A percentile compares a stretch with the other conserved stretches of the same genome.
Evolutionary conservation across 164 flowering plant genomes (phyloP).

Genomic region (Magnolia officinalis): DNA sequence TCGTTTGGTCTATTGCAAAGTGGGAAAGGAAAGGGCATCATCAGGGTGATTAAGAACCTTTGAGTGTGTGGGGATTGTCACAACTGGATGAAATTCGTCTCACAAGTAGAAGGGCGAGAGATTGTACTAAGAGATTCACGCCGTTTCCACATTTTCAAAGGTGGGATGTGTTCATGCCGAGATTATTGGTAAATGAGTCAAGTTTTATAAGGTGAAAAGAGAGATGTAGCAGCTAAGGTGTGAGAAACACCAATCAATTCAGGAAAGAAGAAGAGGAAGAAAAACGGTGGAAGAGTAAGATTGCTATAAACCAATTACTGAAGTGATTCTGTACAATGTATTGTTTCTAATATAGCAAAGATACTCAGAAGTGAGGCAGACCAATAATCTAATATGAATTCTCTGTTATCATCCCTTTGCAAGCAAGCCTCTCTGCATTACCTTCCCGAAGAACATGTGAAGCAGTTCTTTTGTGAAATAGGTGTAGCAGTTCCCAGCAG

Average conservation of each 20-base stretch:
- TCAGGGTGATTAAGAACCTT: conserved; percentile 34
- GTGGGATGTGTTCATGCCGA: conserved; percentile 32
- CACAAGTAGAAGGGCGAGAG: conserved; percentile 14
- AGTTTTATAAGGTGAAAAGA: background rate
- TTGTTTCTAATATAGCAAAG: too few relatives aligned
- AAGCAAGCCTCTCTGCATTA: background rate
- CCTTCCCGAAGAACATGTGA: background rate
- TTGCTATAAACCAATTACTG: background rate
- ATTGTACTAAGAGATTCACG: conserved; percentile 29
- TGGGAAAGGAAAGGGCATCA: conserved; percentile 14
- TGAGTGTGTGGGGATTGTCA: conserved; percentile 34
- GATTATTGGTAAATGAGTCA: conserved; percentile 26
- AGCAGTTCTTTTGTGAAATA: background rate
- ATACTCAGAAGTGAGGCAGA: background rate
- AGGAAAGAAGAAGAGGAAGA: background rate
- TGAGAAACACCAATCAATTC: background rate
- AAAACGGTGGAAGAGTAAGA: background rate
- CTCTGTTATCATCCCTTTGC: background rate
- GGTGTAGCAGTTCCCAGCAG: background rate
- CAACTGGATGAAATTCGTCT: conserved; percentile 30
- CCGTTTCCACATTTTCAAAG: conserved; percentile 29
- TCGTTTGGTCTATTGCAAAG: conserved; percentile 24
- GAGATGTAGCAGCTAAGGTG: background rate
- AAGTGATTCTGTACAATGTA: too few relatives aligned
- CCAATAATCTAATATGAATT: background rate